Base-by-base conservation (phyloP, 2,329 filamentous ascomycete genomes). In the Botrytis elliptica region DNA sequence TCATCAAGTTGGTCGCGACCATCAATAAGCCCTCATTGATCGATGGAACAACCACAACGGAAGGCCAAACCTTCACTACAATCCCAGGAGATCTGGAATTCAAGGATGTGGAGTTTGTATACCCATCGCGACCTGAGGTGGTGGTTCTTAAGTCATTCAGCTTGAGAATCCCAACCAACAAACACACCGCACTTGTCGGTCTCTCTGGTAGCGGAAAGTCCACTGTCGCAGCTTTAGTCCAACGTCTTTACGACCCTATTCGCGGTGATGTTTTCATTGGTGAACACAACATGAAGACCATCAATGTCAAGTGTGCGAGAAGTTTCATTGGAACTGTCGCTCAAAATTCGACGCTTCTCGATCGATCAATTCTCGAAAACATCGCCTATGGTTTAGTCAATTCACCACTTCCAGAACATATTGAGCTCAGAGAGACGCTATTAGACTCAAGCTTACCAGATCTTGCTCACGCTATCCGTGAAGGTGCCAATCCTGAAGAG, bases 191-290 rank as follows among this genome's bases (percentile, higher is more conserved):
- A 6, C 83, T 90, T 42, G 88, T 90, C 3, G 89, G 88, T 0
- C 83, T 87, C 0, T 89, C 86, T 1, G 88, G 88, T 1, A 88
- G 86, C 72, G 88, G 87, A 5, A 89, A 89, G 75, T 88, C 86
- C 16, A 89, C 87, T 1, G 82, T 88, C 77, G 85, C 88, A 3
- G 85, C 85, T 6, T 81, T 91, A 5, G 80, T 88, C 0, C 85
- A 87, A 55, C 83, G 90, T 57, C 84, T 91, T 46, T 90, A 91
- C 75, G 86, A 89, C 60, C 42, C 68, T 29, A n/a, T 46, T 25
- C 57, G 46, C 33, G 68, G 68, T 38, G 40, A 70, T 33, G 29
- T 70, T 38, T 62, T 44, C 40, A 36, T 70, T 33, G 57, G 55
- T 36, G 68, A 46, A 20, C 42, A 62, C 20, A 62, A 70, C 12